phyloP scores from a whole-genome alignment of 1,139 yeast species.

The Debaryomycetaceae sp. region DNA sequence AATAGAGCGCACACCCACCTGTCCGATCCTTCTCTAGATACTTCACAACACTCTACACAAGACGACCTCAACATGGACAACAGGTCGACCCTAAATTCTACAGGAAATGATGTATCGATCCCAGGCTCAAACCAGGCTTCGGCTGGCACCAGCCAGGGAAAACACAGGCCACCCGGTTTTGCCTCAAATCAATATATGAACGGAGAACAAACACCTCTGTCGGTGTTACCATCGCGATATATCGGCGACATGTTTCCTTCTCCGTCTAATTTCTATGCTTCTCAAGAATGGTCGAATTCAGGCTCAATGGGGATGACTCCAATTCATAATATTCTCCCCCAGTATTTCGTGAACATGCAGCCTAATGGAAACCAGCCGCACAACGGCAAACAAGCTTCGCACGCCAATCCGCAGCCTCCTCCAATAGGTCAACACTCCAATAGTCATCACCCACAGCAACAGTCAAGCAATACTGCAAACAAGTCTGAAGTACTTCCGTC shows the following conservation, averaged over 20 bases:
- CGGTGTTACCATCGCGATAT: slow-evolving; percentile 49
- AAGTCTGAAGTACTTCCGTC: slow-evolving; percentile 6
- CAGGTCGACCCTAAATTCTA: neutral
- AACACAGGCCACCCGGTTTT: slow-evolving; percentile 8
- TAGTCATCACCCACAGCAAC: neutral
- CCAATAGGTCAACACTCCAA: neutral
- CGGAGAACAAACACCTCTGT: slow-evolving; percentile 50
- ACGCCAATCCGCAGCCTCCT: neutral
- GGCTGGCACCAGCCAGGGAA: slow-evolving; percentile 1
- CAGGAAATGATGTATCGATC: neutral
- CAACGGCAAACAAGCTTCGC: neutral
- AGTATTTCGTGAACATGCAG: slow-evolving; percentile 24
- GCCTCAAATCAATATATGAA: slow-evolving; percentile 10
- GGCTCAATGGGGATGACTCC: slow-evolving; percentile 38
- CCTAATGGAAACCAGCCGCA: slow-evolving; percentile 8
- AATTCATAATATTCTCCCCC: slow-evolving; percentile 24
- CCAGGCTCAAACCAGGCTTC: neutral
- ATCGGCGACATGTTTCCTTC: slow-evolving; percentile 56
- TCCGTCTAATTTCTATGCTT: slow-evolving; percentile 48
- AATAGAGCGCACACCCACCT: slow-evolving; percentile 1
- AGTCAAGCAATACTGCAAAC: neutral
- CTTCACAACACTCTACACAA: neutral
- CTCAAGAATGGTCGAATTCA: slow-evolving; percentile 43
- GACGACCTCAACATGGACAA: neutral
- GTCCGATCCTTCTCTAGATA: neutral